Evolutionary conservation across 1,284 basidiomycete genomes (phyloP), one percentile per base, ranked within the genome.

Genomic region (Trichosporon sp.): DNA sequence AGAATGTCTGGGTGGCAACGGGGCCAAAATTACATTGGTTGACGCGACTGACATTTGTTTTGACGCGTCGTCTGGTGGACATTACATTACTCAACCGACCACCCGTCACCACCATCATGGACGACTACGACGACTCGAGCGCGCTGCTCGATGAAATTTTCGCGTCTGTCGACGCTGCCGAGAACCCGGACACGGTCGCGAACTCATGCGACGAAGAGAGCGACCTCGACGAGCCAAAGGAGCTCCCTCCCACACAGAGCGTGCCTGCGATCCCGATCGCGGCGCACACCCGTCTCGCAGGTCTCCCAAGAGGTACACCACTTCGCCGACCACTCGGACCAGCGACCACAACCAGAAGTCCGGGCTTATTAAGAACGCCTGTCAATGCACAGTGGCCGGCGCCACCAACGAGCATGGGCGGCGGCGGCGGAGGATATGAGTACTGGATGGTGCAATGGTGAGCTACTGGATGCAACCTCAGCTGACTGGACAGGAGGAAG

Each of bases 371-470:
- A 1, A 19, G 59, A 12, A 35, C 59, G 31, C 59, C 59, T 35
- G 31, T n/a, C 32, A 32, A 8, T 10, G 59, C 16, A 1, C 31
- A 63, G 59, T 32, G 59, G 1, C 16, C 59, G 16, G 12, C 16
- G 6, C 32, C 59, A 6, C 31, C 31, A 1, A 63, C 16, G 31
- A 63, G 32, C 59, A 7, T 5, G 4, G 31, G 31, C 3, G 59
- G 59, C 38, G 26, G 26, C 26, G 54, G 59, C 12, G 32, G 59
- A 21, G 68, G 71, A 5, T 72, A 75, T 0, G 70, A 67, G 16
- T 84, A 80, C 67, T 84, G 74, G 67, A 76, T 78, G 26, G 81
- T 82, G 1, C 81, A 82, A 70, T 84, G 81, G 83, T 84, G 74
- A 78, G 80, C 72, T 64, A 12, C n/a, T 5, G 19, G 32, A 4